Evolutionary conservation across 257 asterid species (phyloP).

Genomic region (Leonotis leonurus): DNA sequence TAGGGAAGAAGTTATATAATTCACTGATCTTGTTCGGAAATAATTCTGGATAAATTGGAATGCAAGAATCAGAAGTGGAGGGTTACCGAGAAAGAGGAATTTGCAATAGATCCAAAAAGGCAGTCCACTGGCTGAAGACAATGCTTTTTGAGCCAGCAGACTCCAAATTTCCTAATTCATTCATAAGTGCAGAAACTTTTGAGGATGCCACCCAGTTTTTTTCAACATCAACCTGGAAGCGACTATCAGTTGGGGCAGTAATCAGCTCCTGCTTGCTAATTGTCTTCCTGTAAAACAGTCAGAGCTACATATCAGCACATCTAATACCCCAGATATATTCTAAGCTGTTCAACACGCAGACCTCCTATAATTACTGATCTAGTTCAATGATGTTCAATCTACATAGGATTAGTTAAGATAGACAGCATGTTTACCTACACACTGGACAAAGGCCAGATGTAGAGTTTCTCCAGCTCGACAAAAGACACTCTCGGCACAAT

Average conservation of each 20-base stretch:
- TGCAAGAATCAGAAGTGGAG: neutral
- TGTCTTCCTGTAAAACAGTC: slow-evolving; percentile 44
- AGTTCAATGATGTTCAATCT: neutral
- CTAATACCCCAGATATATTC: neutral
- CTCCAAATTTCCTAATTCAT: slow-evolving; percentile 46
- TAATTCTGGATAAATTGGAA: slow-evolving; percentile 5
- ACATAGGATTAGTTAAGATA: slow-evolving; percentile 4
- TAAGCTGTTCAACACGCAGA: neutral
- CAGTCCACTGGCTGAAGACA: slow-evolving; percentile 98
- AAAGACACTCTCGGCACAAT: slow-evolving; percentile 88
- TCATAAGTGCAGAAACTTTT: slow-evolving; percentile 78
- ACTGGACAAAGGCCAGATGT: slow-evolving; percentile 87
- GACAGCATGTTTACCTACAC: slow-evolving; percentile 61
- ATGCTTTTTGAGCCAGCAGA: slow-evolving; percentile 72
- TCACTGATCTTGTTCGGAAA: neutral
- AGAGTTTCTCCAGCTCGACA: slow-evolving; percentile 89
- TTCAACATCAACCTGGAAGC: slow-evolving; percentile 78
- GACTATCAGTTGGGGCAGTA: slow-evolving; percentile 89
- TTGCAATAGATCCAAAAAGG: slow-evolving; percentile 86
- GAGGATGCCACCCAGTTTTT: slow-evolving; percentile 92
- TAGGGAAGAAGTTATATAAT: neutral
- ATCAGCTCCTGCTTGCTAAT: slow-evolving; percentile 80
- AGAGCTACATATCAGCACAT: slow-evolving; percentile 6
- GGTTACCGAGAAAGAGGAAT: slow-evolving; percentile 80
- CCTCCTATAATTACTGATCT: neutral